Base-by-base conservation (phyloP, 768 basidiomycete genomes). In the Trametes cinnabarina region DNA sequence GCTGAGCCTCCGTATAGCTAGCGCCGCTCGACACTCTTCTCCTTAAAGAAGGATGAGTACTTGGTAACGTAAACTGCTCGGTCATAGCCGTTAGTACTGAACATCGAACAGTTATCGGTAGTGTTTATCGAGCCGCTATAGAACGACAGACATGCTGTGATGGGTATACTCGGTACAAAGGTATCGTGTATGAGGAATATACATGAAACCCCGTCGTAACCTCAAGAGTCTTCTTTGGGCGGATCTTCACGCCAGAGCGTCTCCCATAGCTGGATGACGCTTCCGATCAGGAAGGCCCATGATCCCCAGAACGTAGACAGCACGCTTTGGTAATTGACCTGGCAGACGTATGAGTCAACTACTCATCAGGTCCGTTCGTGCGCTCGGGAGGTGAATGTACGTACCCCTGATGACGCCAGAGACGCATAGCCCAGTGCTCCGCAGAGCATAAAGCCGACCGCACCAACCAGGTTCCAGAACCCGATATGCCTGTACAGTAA, bases 271-370 rank as follows among this genome's bases (percentile, higher is more conserved):
- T 85, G 84, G 17, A 82, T 64, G 0, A 78, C 61, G 61, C 81
- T 82, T 4, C 82, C 83, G 42, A 86, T 79, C 69, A 87, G 71
- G 72, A 87, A 87, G 3, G 79, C 83, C 82, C 83, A 85, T 4
- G 78, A 74, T 20, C 78, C 79, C 82, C 82, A 85, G 63, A 82
- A 85, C 0, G 84, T 85, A 5, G 74, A 74, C 44, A 82, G 66
- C 6, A 76, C 74, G 65, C 81, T 82, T 65, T 85, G 76, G 62
- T 83, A 85, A 40, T 74, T 73, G 15, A 72, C 76, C 66, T 68
- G 49, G 7, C 10, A 11, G 12, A 44, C 25, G 9, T 14, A 6
- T 11, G 22, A 7, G 43, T 44, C 22, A 44, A 15, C 43, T 32
- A 32, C 30, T 32, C 30, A 12, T 7, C 30, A 12, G 30, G 7